These are phyloP conservation scores for Vaccinium myrtillus DNA, from an alignment of 148 eudicot genomes.

Conservation along the genomic window DNA sequence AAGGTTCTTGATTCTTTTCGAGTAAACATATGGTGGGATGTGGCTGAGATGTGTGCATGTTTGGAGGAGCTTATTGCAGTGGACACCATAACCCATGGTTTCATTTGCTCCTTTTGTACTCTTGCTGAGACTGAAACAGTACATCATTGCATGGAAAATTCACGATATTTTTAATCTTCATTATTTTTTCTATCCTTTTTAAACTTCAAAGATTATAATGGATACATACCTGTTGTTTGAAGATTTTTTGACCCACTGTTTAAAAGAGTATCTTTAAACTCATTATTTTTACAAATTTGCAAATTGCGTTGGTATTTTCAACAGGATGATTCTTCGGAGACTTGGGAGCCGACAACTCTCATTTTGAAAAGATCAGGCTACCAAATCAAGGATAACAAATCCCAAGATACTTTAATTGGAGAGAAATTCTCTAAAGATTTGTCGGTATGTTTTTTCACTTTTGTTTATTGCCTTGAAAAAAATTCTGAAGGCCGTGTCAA, in stretches of 20 bases:
- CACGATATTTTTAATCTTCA: background rate
- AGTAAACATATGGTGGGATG: background rate
- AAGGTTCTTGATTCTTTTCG: background rate
- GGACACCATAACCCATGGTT: background rate
- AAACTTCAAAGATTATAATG: background rate
- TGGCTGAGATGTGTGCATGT: background rate
- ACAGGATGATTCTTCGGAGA: constrained; percentile 71
- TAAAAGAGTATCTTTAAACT: background rate
- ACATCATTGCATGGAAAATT: background rate
- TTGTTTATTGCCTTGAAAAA: background rate
- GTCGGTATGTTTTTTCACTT: constrained; percentile 45
- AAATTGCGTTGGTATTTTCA: constrained; percentile 20
- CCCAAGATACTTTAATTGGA: constrained; percentile 45
- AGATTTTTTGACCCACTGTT: background rate
- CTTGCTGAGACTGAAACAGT: background rate
- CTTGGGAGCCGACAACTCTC: constrained; percentile 75
- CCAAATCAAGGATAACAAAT: constrained; percentile 63
- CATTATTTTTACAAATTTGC: background rate
- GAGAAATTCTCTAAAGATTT: constrained; percentile 76
- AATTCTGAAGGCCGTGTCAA: background rate
- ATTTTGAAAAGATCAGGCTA: constrained; percentile 59
- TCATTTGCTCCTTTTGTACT: background rate
- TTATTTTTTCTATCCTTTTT: background rate
- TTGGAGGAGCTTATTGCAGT: background rate
- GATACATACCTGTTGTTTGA: background rate